A percentile compares a stretch with the other conserved stretches of the same genome.
These are phyloP conservation scores for Boletus edulis DNA, from an alignment of 768 basidiomycete genomes.

Conservation along the genomic window DNA sequence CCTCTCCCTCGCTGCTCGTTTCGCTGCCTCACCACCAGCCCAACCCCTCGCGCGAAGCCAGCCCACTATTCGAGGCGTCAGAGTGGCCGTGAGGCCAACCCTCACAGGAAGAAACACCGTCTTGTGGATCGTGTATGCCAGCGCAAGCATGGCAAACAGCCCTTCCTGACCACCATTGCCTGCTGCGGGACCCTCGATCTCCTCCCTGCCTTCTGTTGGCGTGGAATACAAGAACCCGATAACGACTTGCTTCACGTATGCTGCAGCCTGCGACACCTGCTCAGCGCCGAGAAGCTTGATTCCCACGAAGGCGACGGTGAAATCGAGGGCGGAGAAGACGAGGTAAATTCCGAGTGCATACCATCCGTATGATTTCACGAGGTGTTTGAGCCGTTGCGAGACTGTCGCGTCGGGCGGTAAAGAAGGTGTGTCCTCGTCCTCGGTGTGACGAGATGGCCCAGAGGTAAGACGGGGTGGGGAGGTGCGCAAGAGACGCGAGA, in stretches of 20 bases:
- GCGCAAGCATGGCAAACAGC: slow-evolving; percentile 85
- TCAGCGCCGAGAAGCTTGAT: slow-evolving; percentile 90
- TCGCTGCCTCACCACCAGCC: slow-evolving; percentile 71
- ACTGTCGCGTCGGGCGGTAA: slow-evolving; percentile 54
- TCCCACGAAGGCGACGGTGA: slow-evolving; percentile 77
- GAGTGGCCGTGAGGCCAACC: slow-evolving; percentile 81
- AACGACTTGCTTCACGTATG: slow-evolving; percentile 52
- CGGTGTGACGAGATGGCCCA: slow-evolving; percentile 14
- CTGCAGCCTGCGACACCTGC: slow-evolving; percentile 70
- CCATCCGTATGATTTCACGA: slow-evolving; percentile 93
- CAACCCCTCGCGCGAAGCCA: slow-evolving; percentile 84
- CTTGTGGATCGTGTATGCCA: slow-evolving; percentile 97
- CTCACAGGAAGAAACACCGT: slow-evolving; percentile 87
- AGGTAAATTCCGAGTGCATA: slow-evolving; percentile 92
- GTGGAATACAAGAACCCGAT: slow-evolving; percentile 45
- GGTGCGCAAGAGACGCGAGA: slow-evolving; percentile 45
- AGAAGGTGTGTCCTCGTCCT: slow-evolving; percentile 5
- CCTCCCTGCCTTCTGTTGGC: slow-evolving; percentile 65
- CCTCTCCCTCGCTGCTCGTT: slow-evolving; percentile 41
- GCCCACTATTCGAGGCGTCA: slow-evolving; percentile 82
- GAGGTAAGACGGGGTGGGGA: slow-evolving; percentile 48
- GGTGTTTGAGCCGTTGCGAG: slow-evolving; percentile 70
- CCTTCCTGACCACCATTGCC: slow-evolving; percentile 56
- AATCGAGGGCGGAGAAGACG: slow-evolving; percentile 72
- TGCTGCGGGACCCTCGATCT: slow-evolving; percentile 45